Conservation (phyloP, 1,139 yeast genomes). For the Sugiyamaella paludigena region DNA sequence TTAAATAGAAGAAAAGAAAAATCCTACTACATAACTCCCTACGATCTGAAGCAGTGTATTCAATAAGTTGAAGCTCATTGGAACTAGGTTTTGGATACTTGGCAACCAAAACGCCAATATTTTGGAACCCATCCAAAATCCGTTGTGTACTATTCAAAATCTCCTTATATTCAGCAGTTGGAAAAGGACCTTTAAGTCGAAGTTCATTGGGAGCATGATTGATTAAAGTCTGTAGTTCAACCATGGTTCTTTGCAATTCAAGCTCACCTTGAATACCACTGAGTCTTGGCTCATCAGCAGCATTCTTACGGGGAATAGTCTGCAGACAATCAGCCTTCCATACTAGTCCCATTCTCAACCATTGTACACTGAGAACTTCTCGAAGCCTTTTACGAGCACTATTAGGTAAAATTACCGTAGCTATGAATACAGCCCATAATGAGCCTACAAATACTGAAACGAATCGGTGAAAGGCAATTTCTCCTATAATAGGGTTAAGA, state of each 20-base stretch:
- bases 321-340: constrained; percentile 67
- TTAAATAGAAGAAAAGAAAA: constrained; percentile 70
- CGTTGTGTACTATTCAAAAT: constrained; percentile 58
- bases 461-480: constrained; percentile 77
- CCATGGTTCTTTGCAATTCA: constrained; percentile 50
- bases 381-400: constrained; percentile 71
- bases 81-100: constrained; percentile 55
- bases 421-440: constrained; percentile 68
- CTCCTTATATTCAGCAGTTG: constrained; percentile 49
- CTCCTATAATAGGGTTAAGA: constrained; percentile 63
- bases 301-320: constrained; percentile 28
- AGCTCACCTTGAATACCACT: constrained; percentile 36
- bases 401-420: constrained; percentile 63
- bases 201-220: constrained; percentile 76
- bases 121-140: constrained; percentile 72
- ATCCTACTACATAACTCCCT: constrained; percentile 68
- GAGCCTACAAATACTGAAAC: constrained; percentile 72
- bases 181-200: constrained; percentile 72
- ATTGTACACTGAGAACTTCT: constrained; percentile 60
- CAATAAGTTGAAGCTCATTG: constrained; percentile 56
- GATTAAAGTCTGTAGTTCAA: constrained; percentile 58
- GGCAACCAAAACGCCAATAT: constrained; percentile 63
- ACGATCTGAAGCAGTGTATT: constrained; percentile 57
- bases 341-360: constrained; percentile 78
- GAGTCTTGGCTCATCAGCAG: constrained; percentile 16